A percentile compares a stretch with the other conserved stretches of the same genome.
Evolutionary conservation across 495 filamentous ascomycete species (phyloP).

Genomic region (Letharia columbiana): DNA sequence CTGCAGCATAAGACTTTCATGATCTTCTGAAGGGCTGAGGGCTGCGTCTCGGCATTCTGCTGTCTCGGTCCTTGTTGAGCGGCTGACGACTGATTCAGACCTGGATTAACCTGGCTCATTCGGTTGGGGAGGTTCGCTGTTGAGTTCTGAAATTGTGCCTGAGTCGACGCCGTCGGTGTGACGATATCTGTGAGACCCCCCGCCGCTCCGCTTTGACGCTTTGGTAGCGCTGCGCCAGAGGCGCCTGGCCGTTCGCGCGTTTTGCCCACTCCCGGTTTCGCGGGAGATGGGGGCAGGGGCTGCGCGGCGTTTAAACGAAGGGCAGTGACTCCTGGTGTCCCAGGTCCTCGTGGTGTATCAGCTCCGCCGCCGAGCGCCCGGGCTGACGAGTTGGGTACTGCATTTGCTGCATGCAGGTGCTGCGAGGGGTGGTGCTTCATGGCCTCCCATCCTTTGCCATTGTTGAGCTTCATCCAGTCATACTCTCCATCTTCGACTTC

Average conservation of each 20-base stretch:
- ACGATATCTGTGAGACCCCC: conserved; percentile 59
- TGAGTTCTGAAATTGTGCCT: conserved; percentile 86
- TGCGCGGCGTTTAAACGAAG: conserved; percentile 96
- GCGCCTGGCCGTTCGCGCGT: conserved; percentile 74
- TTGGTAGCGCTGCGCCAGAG: conserved; percentile 56
- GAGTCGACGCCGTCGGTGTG: conserved; percentile 75
- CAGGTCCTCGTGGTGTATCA: conserved; percentile 51
- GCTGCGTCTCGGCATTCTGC: conserved; percentile 41
- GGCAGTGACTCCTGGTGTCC: conserved; percentile 57
- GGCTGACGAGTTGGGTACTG: conserved; percentile 63
- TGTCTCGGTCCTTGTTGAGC: conserved; percentile 30
- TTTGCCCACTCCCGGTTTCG: conserved; percentile 70
- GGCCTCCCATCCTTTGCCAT: conserved; percentile 89
- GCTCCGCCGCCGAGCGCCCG: conserved; percentile 65
- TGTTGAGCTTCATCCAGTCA: conserved; percentile 99
- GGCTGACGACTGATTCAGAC: conserved; percentile 42
- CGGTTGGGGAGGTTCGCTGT: conserved; percentile 70
- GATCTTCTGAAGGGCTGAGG: conserved; percentile 53
- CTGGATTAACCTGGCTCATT: conserved; percentile 51
- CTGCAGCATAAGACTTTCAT: conserved; percentile 79
- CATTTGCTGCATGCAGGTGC: conserved; percentile 65
- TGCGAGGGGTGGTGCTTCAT: conserved; percentile 75
- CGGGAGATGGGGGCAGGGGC: conserved; percentile 82
- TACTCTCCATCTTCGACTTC: conserved; percentile 98
- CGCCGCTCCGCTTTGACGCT: conserved; percentile 61